Percentiles rank a stretch among this genome's conserved stretches.
phyloP scores from a whole-genome alignment of 495 filamentous ascomycete genomes.

The Tuber indicum region DNA sequence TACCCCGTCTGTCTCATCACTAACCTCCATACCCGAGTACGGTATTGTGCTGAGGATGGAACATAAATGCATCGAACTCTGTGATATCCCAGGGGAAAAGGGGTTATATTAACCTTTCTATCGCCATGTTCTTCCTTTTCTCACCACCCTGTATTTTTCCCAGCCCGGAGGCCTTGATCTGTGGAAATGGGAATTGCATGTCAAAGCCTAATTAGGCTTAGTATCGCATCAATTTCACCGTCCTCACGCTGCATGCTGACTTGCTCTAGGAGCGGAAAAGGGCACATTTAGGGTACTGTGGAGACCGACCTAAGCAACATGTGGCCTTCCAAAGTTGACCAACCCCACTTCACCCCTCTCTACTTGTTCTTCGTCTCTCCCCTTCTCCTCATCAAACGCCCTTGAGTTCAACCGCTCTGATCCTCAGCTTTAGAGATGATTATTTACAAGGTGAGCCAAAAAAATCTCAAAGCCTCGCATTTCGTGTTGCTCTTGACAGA shows the following conservation, averaged over 20 bases:
- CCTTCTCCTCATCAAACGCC: conserved; percentile 17
- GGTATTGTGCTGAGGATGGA: not conserved
- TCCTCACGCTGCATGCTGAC: too few species aligned
- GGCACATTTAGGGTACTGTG: too few species aligned
- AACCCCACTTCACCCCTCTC: conserved; percentile 11
- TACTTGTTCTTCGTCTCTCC: conserved; percentile 26
- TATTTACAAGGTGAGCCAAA: conserved; percentile 68
- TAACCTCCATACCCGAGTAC: too few species aligned
- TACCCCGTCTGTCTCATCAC: too few species aligned
- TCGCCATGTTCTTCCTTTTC: not conserved
- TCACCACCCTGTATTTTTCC: not conserved
- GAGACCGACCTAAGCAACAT: not conserved
- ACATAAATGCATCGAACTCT: not conserved
- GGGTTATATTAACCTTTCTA: not conserved
- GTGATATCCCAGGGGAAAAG: not conserved
- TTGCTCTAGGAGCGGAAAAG: too few species aligned
- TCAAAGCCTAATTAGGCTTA: not conserved
- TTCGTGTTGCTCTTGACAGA: not conserved
- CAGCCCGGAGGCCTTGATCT: not conserved
- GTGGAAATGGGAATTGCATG: not conserved
- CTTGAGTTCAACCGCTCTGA: conserved; percentile 17
- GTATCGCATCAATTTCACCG: too few species aligned
- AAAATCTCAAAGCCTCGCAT: not conserved
- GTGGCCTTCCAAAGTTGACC: too few species aligned
- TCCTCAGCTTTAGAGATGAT: conserved; percentile 61